Base-by-base conservation (phyloP, 495 filamentous ascomycete species). In the Neurospora sublineolata region DNA sequence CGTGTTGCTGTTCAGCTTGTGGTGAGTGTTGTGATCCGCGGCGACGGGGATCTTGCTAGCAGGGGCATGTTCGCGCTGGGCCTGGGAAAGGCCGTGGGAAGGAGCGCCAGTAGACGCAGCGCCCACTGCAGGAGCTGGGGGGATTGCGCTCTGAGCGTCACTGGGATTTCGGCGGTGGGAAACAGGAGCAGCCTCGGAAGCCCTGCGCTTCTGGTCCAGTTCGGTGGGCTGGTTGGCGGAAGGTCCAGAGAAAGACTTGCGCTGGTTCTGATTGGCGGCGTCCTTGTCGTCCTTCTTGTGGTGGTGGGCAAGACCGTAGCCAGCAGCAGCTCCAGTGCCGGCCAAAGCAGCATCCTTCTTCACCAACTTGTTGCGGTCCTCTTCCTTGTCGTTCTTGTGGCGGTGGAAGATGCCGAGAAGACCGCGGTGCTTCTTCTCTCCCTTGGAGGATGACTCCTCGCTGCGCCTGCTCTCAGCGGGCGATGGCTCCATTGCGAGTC, bases 351-450 rank as follows among this genome's bases (percentile, higher is more conserved):
- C 75, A 67, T 77, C 78, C 41, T 79, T 70, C 70, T 74, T 80
- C 41, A 69, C 72, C 69, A 4, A 60, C 72, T 23, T 46, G 41
- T 67, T 30, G 30, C 12, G 72, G 69, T 72, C 68, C 38, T 76
- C 68, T 5, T 71, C 72, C 39, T 76, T 73, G 33, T 76, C 74
- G 27, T 76, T 75, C 69, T 81, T 80, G 67, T 75, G 71, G 20
- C 78, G 72, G 38, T 77, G 74, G 76, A 82, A 82, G 27, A 82
- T 69, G 42, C 76, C 70, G 12, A 76, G 69, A 8, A 82, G 70
- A 33, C 27, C 68, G 68, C 37, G 73, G 69, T 75, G 72, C 44
- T 75, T 78, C 52, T 74, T 78, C 14, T 78, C 77, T 3, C 69
- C 37, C 11, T 74, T 73, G 23, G 72, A 20, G 0, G 72, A 70